Evolutionary conservation across 1,284 basidiomycete species (phyloP).

Genomic region (Moesziomyces aphidis): DNA sequence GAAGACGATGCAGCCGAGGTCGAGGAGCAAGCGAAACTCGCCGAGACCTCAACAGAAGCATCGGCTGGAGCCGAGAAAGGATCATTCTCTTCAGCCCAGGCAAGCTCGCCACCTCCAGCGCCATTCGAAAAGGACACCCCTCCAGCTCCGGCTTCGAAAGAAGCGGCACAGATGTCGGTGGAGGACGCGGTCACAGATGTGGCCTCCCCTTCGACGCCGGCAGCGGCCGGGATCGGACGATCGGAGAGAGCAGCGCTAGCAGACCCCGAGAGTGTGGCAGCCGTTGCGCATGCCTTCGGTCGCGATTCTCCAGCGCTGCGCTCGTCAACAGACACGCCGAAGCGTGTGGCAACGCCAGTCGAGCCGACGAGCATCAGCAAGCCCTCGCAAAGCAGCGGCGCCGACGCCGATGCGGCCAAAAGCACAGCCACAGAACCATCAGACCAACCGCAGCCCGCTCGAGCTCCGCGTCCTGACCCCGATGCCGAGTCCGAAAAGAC

Average conservation of each 20-base stretch:
- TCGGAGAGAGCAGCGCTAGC: constrained; percentile 31
- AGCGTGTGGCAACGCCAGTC: constrained; percentile 18
- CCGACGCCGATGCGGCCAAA: background rate
- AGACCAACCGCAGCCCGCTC: background rate
- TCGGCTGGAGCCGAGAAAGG: background rate
- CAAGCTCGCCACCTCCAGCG: constrained; percentile 10
- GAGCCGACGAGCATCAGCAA: background rate
- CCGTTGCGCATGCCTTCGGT: constrained; percentile 53
- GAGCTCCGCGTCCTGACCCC: constrained; percentile 1
- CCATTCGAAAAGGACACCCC: constrained; percentile 11
- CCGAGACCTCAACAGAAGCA: background rate
- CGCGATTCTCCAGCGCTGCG: constrained; percentile 37
- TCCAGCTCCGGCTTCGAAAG: background rate
- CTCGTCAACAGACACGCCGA: constrained; percentile 25
- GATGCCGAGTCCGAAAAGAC: background rate
- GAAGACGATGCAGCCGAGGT: background rate
- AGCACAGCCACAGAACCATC: background rate
- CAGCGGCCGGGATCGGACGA: constrained; percentile 2
- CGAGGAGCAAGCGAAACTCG: background rate
- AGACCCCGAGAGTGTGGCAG: constrained; percentile 45
- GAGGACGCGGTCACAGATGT: background rate
- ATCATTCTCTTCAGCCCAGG: background rate
- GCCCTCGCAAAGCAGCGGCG: background rate
- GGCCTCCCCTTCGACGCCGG: constrained; percentile 9
- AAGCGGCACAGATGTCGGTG: background rate